A percentile compares a stretch with the other conserved stretches of the same genome.
phyloP scores from a whole-genome alignment of 2,329 filamentous ascomycete species.

The Helminthosporium solani region DNA sequence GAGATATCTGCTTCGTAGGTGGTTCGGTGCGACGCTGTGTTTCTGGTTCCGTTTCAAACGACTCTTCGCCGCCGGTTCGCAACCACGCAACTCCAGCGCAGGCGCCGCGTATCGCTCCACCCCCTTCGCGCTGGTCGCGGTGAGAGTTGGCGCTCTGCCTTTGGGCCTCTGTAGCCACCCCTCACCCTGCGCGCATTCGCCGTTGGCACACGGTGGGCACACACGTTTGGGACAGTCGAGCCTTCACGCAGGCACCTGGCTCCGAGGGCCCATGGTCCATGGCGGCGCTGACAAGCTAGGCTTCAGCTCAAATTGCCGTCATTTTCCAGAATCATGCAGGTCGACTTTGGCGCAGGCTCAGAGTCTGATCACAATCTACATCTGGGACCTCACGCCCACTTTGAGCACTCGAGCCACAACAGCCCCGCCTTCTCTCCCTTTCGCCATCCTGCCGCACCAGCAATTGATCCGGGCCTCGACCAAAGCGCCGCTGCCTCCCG shows the following conservation, averaged over 20 bases:
- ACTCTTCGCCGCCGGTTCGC: slow-evolving; percentile 4
- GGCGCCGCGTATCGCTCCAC: slow-evolving; percentile 24
- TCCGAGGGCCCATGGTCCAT: slow-evolving; percentile 23
- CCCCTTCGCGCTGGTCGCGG: slow-evolving; percentile 11
- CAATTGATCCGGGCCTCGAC: slow-evolving; percentile 41
- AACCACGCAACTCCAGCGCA: slow-evolving; percentile 13
- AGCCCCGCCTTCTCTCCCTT: slow-evolving; percentile 37
- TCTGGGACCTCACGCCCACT: slow-evolving; percentile 22
- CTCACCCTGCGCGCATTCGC: slow-evolving; percentile 5
- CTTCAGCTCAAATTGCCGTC: slow-evolving; percentile 23
- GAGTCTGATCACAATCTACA: slow-evolving; percentile 37
- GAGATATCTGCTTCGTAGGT: too few relatives aligned
- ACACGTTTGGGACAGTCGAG: slow-evolving; percentile 6
- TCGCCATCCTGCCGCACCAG: slow-evolving; percentile 36
- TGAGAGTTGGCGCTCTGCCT: too few relatives aligned
- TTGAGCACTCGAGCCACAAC: slow-evolving; percentile 34
- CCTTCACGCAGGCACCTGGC: slow-evolving; percentile 19
- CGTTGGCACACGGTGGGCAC: slow-evolving; percentile 11
- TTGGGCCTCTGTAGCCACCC: background rate
- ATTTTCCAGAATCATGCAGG: slow-evolving; percentile 39
- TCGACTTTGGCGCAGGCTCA: slow-evolving; percentile 38
- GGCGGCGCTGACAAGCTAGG: slow-evolving; percentile 34
- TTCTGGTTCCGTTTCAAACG: slow-evolving; percentile 3
- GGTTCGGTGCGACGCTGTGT: slow-evolving; percentile 6
- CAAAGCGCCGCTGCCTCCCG: slow-evolving; percentile 36